Evolutionary conservation across 768 basidiomycete genomes (phyloP).

Genomic region (Pleurotus djamor): DNA sequence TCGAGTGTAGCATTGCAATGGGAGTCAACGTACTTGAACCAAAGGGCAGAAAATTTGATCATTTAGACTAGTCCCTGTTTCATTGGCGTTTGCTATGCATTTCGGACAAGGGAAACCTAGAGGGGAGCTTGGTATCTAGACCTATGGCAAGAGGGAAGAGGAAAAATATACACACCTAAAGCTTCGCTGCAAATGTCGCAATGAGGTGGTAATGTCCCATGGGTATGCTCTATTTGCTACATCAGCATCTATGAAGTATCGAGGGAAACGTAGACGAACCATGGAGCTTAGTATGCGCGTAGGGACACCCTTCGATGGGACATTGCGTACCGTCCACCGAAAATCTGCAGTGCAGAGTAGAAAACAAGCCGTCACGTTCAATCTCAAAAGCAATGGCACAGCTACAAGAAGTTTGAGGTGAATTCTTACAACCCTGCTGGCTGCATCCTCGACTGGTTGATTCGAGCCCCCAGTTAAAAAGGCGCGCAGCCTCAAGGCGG

Average conservation of each 20-base stretch:
- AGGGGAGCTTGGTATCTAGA: neutral
- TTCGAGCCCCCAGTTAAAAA: constrained; percentile 13
- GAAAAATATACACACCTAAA: constrained; percentile 12
- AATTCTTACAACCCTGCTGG: constrained; percentile 4
- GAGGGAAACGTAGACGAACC: constrained; percentile 9
- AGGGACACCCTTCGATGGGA: constrained; percentile 16
- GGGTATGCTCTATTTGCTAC: neutral
- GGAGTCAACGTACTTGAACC: constrained; percentile 16
- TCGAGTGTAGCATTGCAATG: neutral
- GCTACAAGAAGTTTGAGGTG: constrained; percentile 15
- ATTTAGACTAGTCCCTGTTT: constrained; percentile 7
- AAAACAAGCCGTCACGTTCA: constrained; percentile 16
- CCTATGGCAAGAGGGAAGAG: neutral
- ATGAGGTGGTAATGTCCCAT: constrained; percentile 13
- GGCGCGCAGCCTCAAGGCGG: constrained; percentile 14
- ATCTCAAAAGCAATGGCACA: constrained; percentile 19
- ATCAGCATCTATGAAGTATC: neutral
- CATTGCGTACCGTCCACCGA: constrained; percentile 18
- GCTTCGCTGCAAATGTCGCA: constrained; percentile 21
- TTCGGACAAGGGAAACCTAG: constrained; percentile 22
- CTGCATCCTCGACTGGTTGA: constrained; percentile 10
- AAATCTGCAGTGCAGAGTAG: constrained; percentile 21
- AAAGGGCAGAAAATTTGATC: constrained; percentile 18
- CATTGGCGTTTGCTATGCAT: constrained; percentile 13
- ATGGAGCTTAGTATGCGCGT: constrained; percentile 16